Evolutionary conservation across 495 filamentous ascomycete species (phyloP), one percentile per base, ranked within the genome.

Genomic region (Emericellopsis terricola): DNA sequence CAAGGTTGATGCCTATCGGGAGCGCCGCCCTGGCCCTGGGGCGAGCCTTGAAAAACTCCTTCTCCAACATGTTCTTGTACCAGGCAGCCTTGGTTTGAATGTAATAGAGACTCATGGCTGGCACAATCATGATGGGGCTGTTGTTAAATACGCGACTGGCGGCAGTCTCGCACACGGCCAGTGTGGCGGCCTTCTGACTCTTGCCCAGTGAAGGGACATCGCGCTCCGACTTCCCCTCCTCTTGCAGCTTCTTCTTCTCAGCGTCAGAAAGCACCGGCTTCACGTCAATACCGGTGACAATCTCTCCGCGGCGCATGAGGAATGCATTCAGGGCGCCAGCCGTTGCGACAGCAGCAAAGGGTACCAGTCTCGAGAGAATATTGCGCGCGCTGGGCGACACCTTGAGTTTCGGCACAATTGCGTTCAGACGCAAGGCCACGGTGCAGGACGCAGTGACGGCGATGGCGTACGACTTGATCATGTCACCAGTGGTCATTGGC

Each of bases 301-400:
- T 93, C 57, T 97, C 89, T 53, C 92, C 86, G 33, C 82, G 79
- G 43, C 89, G 80, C 89, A 97, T 97, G 38, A 97, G 65, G 61
- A 93, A 87, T 20, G 94, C 91, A 52, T 97, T 97, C 28, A 97
- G 64, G 1, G 78, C 83, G 38, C 80, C 81, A 2, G 89, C 89
- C 36, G 71, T 78, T 9, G 84, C 84, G 3, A 97, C 89, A 6
- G 89, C 89, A 0, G 85, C 89, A 47, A 97, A 97, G 18, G 89
- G 89, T 9, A 97, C 84, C 9, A 97, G 69, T 1, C 89, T 72
- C 29, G 69, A 65, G 13, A 93, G 71, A 18, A 86, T 71, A 8
- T 78, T 66, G 33, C 71, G 69, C 10, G 81, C 76, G 20, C 68
- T 69, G 1, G 83, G 82, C 14, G 73, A 71, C 13, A 92, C 51